Evolutionary conservation across 345 rosid genomes (phyloP).

Genomic region (Lumnitzera racemosa): DNA sequence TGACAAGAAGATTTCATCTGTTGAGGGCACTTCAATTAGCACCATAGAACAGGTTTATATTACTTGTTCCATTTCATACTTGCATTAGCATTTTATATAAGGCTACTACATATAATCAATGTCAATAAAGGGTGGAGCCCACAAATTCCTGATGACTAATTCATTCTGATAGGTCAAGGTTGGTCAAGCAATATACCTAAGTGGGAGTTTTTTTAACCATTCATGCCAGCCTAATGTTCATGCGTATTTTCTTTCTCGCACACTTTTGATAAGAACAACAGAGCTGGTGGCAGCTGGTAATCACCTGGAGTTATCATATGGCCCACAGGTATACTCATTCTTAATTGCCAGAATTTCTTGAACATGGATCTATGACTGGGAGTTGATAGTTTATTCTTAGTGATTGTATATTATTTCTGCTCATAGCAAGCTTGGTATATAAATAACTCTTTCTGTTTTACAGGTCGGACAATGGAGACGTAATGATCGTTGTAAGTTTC

Average conservation of each 20-base stretch:
- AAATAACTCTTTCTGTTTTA: slow-evolving; percentile 7
- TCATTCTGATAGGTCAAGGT: slow-evolving; percentile 45
- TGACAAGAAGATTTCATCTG: slow-evolving; percentile 21
- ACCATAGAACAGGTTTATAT: slow-evolving; percentile 66
- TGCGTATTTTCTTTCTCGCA: slow-evolving; percentile 76
- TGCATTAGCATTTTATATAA: not conserved
- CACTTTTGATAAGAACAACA: slow-evolving; percentile 51
- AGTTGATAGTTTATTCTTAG: not conserved
- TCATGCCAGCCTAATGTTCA: slow-evolving; percentile 86
- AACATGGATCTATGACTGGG: not conserved
- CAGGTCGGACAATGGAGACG: slow-evolving; percentile 79
- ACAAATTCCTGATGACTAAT: slow-evolving; percentile 9
- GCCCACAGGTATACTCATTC: slow-evolving; percentile 54
- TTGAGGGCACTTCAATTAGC: slow-evolving; percentile 32
- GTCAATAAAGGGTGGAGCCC: not conserved
- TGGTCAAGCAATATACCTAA: slow-evolving; percentile 68
- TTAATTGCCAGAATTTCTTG: not conserved
- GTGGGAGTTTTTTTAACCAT: slow-evolving; percentile 82
- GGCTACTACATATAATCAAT: not conserved
- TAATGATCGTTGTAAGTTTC: slow-evolving; percentile 57
- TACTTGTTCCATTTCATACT: not conserved
- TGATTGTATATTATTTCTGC: not conserved
- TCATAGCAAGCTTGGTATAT: not conserved
- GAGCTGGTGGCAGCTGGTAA: slow-evolving; percentile 48
- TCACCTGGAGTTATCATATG: slow-evolving; percentile 81